Evolutionary conservation across 2,329 filamentous ascomycete genomes (phyloP).

Genomic region (Talaromyces sp.): DNA sequence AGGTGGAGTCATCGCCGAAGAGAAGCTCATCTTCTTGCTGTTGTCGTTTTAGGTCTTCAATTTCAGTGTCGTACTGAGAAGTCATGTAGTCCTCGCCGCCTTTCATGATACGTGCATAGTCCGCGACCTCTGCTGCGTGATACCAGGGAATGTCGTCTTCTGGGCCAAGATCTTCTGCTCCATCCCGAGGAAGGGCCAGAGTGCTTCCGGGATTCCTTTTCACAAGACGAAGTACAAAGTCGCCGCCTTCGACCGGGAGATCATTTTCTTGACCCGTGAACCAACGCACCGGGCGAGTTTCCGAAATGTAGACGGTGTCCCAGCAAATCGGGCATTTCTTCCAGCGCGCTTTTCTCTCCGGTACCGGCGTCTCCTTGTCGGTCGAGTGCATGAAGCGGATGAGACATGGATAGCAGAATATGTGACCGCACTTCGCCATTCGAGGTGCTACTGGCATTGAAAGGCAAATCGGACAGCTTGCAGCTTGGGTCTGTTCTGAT

Average conservation of each 20-base stretch:
- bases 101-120: conserved; percentile 94
- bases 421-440: conserved; percentile 96
- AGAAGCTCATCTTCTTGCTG: conserved; percentile 85
- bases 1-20: conserved; percentile 89
- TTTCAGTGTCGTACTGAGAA: conserved; percentile 72
- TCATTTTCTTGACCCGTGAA: conserved; percentile 83
- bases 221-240: conserved; percentile 83
- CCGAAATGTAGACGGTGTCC: conserved; percentile 86
- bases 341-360: conserved; percentile 69
- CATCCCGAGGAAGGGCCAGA: conserved; percentile 79
- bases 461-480: conserved; percentile 91
- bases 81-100: conserved; percentile 84
- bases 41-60: conserved; percentile 66
- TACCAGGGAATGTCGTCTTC: conserved; percentile 88
- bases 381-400: conserved; percentile 92
- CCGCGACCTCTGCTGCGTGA: conserved; percentile 85
- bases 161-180: conserved; percentile 61
- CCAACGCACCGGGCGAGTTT: conserved; percentile 83
- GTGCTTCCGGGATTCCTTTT: conserved; percentile 75
- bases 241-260: conserved; percentile 73
- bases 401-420: conserved; percentile 89
- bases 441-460: conserved; percentile 87
- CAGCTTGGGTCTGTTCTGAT: conserved; percentile 78
- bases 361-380: conserved; percentile 59
- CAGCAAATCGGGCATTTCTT: conserved; percentile 97